Evolutionary conservation across 2,329 filamentous ascomycete genomes (phyloP), one percentile per base, ranked within the genome.

Genomic region (Madurella fahalii): DNA sequence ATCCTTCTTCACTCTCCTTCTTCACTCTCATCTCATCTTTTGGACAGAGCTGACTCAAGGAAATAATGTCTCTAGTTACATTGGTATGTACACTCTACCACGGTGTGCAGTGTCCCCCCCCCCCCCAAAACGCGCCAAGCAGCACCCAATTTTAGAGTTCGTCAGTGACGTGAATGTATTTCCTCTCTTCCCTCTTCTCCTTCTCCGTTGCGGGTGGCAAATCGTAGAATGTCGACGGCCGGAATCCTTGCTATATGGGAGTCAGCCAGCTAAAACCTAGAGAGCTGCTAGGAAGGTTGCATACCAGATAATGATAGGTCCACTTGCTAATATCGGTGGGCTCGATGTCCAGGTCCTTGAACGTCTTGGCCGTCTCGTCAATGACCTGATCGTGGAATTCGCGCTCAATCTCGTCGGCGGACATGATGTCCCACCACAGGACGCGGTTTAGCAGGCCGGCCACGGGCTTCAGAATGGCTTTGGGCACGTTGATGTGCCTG

Each of bases 351-450:
- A 99, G 80, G 68, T 97, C 92, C 73, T 89, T 89, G 77, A 97
- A 95, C 1, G 94, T 97, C 82, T 96, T 97, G 61, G 94, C 94
- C 34, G 79, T 84, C 56, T 85, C 84, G 71, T 99, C 94, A 68
- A 99, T 95, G 64, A 83, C 77, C 73, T 99, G 94, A 73, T 99
- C 89, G 65, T 95, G 83, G 73, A 93, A 95, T 72, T 99, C 92
- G 59, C 88, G 82, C 78, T 96, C 91, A 12, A 99, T 80, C 71
- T 95, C 85, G 67, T 97, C 92, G 40, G 84, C 83, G 34, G 89
- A 92, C 58, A 87, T 78, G 45, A 88, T 84, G 43, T 86, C 87
- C 90, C 90, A 99, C 92, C 92, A 99, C 17, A 97, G 76, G 46
- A 81, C 73, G 69, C 84, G 86, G 81, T 96, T 96, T 53, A 96